Conservation (phyloP, 2,329 filamentous ascomycete genomes). For the Stagonosporopsis chrysanthemi region DNA sequence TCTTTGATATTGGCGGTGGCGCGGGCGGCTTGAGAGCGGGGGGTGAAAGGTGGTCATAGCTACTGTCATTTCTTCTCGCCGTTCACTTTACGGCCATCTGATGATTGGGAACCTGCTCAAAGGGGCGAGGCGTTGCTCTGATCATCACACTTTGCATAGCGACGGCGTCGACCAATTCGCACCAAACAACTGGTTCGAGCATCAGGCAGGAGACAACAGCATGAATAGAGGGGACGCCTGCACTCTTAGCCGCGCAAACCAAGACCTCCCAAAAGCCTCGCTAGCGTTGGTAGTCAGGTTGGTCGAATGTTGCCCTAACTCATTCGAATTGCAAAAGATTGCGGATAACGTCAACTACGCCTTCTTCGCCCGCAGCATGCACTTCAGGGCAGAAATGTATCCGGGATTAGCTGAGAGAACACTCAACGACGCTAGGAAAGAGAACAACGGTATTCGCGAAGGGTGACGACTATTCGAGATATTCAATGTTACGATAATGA, state of each 20-base stretch:
- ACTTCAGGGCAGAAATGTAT: not conserved
- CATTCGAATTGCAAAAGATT: not conserved
- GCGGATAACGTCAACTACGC: not conserved
- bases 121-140: not conserved
- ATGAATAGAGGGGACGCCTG: not conserved
- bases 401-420: not conserved
- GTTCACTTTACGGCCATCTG: too few relatives aligned
- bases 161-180: not conserved
- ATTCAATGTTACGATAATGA: conserved; percentile 16
- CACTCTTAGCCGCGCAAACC: not conserved
- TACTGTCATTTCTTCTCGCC: not conserved
- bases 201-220: not conserved
- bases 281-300: not conserved
- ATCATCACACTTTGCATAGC: not conserved
- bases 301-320: not conserved
- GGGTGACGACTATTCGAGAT: conserved; percentile 1
- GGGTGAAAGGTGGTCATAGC: conserved; percentile 30
- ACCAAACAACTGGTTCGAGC: not conserved
- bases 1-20: conserved; percentile 33
- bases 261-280: not conserved
- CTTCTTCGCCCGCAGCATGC: not conserved
- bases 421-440: not conserved
- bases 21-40: conserved; percentile 23
- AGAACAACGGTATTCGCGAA: not conserved
- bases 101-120: not conserved